Conservation (phyloP, 345 rosid genomes). For the Lumnitzera littorea region DNA sequence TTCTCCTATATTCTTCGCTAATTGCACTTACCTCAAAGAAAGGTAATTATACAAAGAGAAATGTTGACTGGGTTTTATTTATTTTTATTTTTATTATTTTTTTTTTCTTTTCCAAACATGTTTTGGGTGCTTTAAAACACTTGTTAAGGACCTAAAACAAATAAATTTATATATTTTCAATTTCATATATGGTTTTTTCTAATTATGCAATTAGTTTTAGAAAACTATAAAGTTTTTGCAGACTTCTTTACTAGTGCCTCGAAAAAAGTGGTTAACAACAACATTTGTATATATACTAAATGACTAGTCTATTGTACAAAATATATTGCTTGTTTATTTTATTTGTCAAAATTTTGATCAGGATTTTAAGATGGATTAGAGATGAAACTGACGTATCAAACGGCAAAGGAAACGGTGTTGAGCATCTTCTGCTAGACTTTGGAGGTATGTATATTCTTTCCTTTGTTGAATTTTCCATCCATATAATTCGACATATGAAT, state of each 20-base stretch:
- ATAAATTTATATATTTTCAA: no score
- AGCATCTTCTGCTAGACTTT: slow-evolving; percentile 54
- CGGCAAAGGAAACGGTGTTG: slow-evolving; percentile 21
- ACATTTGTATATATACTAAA: background rate
- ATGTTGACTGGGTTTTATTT: no score
- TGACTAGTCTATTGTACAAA: background rate
- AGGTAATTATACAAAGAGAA: slow-evolving; percentile 19
- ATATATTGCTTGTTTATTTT: background rate
- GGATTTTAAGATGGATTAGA: slow-evolving; percentile 53
- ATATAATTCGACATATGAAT: no score
- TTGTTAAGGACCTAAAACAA: no score
- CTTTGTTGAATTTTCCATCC: background rate
- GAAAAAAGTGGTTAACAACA: background rate
- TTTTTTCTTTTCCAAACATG: no score
- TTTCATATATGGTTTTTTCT: no score
- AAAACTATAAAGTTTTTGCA: no score
- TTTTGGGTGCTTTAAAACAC: background rate
- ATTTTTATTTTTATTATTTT: no score
- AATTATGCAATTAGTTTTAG: no score
- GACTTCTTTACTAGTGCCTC: no score
- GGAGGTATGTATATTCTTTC: slow-evolving; percentile 25
- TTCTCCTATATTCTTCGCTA: slow-evolving; percentile 71
- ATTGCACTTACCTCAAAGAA: slow-evolving; percentile 50
- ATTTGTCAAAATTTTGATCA: slow-evolving; percentile 2
- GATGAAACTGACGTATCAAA: slow-evolving; percentile 28